These are phyloP conservation scores for Hebeloma cylindrosporum DNA, from an alignment of 768 basidiomycete species.

Conservation along the genomic window DNA sequence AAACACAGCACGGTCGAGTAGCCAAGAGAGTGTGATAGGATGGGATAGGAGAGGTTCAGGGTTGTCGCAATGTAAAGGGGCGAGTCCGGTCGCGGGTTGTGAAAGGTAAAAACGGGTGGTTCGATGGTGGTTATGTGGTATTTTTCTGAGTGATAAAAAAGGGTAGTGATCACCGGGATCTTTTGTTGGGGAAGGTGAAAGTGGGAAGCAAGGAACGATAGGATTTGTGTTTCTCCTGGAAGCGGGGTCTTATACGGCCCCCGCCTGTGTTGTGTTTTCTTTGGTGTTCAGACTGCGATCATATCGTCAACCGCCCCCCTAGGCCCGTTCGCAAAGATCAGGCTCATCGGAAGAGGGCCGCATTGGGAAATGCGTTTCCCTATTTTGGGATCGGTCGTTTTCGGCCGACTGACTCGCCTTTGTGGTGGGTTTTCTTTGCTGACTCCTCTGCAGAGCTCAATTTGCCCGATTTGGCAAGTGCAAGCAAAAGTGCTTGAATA, in stretches of 20 bases:
- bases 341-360: too few species aligned
- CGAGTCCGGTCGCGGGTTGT: slow-evolving; percentile 27
- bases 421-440: too few species aligned
- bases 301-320: background rate
- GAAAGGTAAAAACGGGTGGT: slow-evolving; percentile 21
- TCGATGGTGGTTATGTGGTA: slow-evolving; percentile 13
- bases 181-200: slow-evolving; percentile 34
- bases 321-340: too few species aligned
- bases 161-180: slow-evolving; percentile 57
- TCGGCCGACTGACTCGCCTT: too few species aligned
- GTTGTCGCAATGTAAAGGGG: slow-evolving; percentile 12
- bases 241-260: slow-evolving; percentile 22
- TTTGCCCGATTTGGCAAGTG: too few species aligned
- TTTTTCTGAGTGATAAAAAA: slow-evolving; percentile 18
- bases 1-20: too few species aligned
- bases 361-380: too few species aligned
- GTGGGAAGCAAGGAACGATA: slow-evolving; percentile 35
- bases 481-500: too few species aligned
- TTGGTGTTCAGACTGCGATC: background rate
- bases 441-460: too few species aligned
- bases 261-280: slow-evolving; percentile 1
- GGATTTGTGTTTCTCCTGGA: slow-evolving; percentile 4
- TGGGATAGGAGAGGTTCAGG: slow-evolving; percentile 9
- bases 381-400: too few species aligned
- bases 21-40: slow-evolving; percentile 13